phyloP scores from a whole-genome alignment of 73 alveolate genomes.

The Paramecium primaurelia region DNA sequence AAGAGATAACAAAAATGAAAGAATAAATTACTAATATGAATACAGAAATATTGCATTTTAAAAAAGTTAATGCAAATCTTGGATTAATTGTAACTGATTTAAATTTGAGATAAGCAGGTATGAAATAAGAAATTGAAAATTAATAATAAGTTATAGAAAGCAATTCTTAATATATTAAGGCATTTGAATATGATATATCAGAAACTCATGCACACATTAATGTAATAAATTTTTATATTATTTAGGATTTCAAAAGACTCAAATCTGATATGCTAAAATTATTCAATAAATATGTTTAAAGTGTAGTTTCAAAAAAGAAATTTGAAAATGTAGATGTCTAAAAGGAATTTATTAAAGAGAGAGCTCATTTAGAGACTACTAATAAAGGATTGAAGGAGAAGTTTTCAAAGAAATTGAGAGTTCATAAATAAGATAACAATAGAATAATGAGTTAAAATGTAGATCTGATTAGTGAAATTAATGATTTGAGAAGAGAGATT shows the following conservation, averaged over 20 bases:
- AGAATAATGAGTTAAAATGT: conserved; percentile 78
- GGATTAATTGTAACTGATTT: conserved; percentile 80
- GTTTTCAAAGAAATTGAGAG: conserved; percentile 74
- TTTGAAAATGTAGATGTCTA: conserved; percentile 71
- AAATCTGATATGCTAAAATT: conserved; percentile 66
- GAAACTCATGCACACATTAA: conserved; percentile 40
- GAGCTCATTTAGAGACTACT: conserved; percentile 80
- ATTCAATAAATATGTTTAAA: conserved; percentile 71
- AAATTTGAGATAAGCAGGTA: conserved; percentile 75
- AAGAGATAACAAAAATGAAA: conserved; percentile 81
- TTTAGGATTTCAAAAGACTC: conserved; percentile 70
- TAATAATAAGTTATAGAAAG: conserved; percentile 61
- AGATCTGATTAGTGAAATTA: conserved; percentile 70
- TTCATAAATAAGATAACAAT: conserved; percentile 81
- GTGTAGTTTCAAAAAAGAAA: conserved; percentile 70
- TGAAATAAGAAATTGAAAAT: conserved; percentile 72
- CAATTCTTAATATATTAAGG: conserved; percentile 74
- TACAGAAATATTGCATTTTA: conserved; percentile 73
- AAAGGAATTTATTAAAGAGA: conserved; percentile 82
- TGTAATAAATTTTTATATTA: background rate
- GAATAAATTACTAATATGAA: conserved; percentile 81
- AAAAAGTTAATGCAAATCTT: conserved; percentile 80
- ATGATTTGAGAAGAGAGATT: conserved; percentile 71
- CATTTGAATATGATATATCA: conserved; percentile 80
- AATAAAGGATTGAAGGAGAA: conserved; percentile 75